Base-by-base conservation (phyloP, 169 alveolate genomes). In the Cystoisospora suis region DNA sequence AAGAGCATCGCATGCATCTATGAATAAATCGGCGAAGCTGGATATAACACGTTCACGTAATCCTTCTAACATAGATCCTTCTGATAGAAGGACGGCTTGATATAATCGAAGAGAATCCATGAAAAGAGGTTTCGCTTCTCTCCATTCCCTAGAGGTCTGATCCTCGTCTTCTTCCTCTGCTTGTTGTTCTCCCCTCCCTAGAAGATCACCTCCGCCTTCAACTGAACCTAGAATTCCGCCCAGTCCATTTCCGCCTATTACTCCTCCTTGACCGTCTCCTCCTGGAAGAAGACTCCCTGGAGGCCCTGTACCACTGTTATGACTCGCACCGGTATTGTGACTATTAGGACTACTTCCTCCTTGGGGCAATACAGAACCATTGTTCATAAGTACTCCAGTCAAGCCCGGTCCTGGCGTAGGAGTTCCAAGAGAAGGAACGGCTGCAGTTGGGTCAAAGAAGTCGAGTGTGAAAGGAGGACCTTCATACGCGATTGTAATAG, bases 401-500 rank as follows among this genome's bases (percentile, higher is more conserved):
- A n/a, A n/a, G n/a, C n/a, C n/a, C n/a, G n/a, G n/a, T n/a, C n/a
- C n/a, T n/a, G 40, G 42, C 42, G 34, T 7, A 23, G 77, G 45
- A 6, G 77, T n/a, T 3, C 72, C 72, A 27, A 58, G 40, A 7
- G 72, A 29, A 44, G 36, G 23, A 23, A 65, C 12, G 36, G 45
- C 77, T 9, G 42, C 77, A 1, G 77, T 65, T 36, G 77, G 96
- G 36, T 90, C 95, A 34, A 88, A 89, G 86, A 90, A 94, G 47
- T 95, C 93, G 89, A 94, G 94, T 23, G 96, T 89, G 89, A 95
- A 95, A 34, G 95, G 94, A 27, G 96, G 95, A 27, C 97, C 97
- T 88, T 95, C 97, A 81, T 95, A 95, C 1, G 91, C 93, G 44
- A 95, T 89, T 56, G 96, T 92, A 61, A 95, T 79, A 4, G 97